Evolutionary conservation across 2,329 filamentous ascomycete species (phyloP).

Genomic region (Niveomyces coronatus): DNA sequence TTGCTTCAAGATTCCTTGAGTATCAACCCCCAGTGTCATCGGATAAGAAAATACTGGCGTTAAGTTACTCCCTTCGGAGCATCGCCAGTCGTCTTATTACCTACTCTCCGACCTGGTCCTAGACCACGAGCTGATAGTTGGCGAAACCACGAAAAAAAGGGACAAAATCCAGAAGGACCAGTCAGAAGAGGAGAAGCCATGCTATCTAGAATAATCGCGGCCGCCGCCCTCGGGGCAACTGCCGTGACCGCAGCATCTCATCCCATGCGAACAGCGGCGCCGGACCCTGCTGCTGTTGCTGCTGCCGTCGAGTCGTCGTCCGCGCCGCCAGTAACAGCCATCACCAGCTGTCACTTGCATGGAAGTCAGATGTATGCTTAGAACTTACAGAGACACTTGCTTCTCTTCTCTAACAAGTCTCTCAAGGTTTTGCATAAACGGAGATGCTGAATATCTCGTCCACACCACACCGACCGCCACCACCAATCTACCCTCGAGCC

Average conservation of each 20-base stretch:
- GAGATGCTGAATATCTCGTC: constrained; percentile 31
- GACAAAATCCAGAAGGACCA: no score
- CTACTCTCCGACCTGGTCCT: no score
- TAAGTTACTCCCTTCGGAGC: no score
- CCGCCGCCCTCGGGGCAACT: constrained; percentile 3
- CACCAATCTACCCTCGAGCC: constrained; percentile 45
- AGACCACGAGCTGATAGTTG: no score
- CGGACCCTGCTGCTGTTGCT: constrained; percentile 1
- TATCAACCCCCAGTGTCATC: no score
- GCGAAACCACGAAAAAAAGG: no score
- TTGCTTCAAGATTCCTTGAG: no score
- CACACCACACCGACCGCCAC: constrained; percentile 42
- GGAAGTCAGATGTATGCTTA: constrained; percentile 27
- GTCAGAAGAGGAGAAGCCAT: constrained; percentile 1
- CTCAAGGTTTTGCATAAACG: constrained; percentile 34
- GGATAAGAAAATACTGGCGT: no score
- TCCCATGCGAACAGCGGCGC: constrained; percentile 7
- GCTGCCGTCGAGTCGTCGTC: no score
- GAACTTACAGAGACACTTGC: no score
- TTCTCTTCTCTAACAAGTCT: constrained; percentile 2
- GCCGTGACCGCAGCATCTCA: constrained; percentile 1
- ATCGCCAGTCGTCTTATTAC: no score
- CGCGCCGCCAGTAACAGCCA: constrained; percentile 22
- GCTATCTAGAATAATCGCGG: neutral
- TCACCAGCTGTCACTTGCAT: constrained; percentile 33